A percentile compares a stretch with the other conserved stretches of the same genome.
phyloP scores from a whole-genome alignment of 768 basidiomycete species.

The Suillus lakei region DNA sequence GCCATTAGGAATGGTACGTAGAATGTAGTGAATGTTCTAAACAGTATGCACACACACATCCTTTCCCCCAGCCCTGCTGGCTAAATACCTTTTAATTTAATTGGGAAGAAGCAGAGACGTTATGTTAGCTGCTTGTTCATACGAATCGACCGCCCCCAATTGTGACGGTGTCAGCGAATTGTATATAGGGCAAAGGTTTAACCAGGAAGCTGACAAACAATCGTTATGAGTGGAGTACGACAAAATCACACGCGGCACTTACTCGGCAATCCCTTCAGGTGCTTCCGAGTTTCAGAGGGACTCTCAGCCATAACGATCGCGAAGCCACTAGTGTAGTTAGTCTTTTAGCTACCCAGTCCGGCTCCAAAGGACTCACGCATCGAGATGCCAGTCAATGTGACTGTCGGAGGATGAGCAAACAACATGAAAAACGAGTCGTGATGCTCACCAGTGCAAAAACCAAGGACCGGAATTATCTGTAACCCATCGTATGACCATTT shows the following conservation, averaged over 20 bases:
- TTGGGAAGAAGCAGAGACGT: slow-evolving; percentile 19
- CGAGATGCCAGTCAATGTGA: slow-evolving; percentile 37
- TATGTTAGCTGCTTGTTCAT: slow-evolving; percentile 25
- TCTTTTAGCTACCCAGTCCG: not conserved
- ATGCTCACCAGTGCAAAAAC: slow-evolving; percentile 45
- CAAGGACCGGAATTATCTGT: slow-evolving; percentile 71
- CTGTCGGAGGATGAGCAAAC: slow-evolving; percentile 15
- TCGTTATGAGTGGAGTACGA: not conserved
- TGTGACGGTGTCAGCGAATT: slow-evolving; percentile 25
- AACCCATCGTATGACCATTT: slow-evolving; percentile 57
- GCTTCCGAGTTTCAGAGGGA: slow-evolving; percentile 19
- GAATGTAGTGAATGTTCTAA: not conserved
- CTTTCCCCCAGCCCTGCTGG: too few species aligned
- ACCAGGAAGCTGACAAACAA: slow-evolving; percentile 23
- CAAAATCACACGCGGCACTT: not conserved
- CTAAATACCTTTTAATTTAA: slow-evolving; percentile 6
- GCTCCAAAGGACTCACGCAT: slow-evolving; percentile 19
- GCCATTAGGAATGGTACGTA: not conserved
- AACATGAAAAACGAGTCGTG: not conserved
- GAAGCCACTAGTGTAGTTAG: slow-evolving; percentile 25
- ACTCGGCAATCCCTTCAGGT: slow-evolving; percentile 24
- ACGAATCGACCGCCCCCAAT: slow-evolving; percentile 23
- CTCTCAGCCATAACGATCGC: slow-evolving; percentile 31
- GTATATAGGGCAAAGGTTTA: slow-evolving; percentile 27
- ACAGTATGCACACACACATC: not conserved